A percentile compares a stretch with the other conserved stretches of the same genome.
phyloP scores from a whole-genome alignment of 2,329 filamentous ascomycete genomes.

The Periconia digitata region DNA sequence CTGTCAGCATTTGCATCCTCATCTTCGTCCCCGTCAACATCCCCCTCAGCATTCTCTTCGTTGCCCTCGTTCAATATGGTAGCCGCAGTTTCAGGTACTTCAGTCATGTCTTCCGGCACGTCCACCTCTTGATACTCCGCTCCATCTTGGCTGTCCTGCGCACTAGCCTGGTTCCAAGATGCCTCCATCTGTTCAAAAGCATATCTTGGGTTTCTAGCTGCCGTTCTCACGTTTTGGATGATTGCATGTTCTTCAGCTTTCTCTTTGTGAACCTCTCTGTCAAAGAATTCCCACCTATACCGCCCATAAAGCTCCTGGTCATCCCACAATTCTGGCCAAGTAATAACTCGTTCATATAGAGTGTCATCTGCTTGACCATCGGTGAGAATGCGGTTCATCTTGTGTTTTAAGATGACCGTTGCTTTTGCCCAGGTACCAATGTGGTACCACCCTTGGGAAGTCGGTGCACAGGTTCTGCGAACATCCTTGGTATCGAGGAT shows the following conservation, averaged over 20 bases:
- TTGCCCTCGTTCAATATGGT: constrained; percentile 24
- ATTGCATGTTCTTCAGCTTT: constrained; percentile 33
- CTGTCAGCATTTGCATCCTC: constrained; percentile 15
- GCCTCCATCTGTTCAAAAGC: constrained; percentile 36
- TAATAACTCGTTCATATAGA: constrained; percentile 32
- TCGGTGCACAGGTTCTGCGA: constrained; percentile 46
- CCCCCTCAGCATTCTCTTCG: constrained; percentile 12
- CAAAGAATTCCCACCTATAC: constrained; percentile 30
- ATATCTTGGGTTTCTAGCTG: constrained; percentile 36
- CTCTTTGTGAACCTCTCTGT: constrained; percentile 23
- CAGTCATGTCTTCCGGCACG: constrained; percentile 34
- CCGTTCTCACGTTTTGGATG: constrained; percentile 35
- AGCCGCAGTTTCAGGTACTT: constrained; percentile 29
- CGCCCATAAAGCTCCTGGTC: constrained; percentile 31
- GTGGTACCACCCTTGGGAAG: constrained; percentile 77
- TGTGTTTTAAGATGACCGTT: constrained; percentile 84
- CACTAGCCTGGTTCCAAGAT: constrained; percentile 2
- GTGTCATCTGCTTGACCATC: constrained; percentile 35
- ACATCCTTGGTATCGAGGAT: constrained; percentile 66
- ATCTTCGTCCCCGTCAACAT: constrained; percentile 15
- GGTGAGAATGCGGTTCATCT: constrained; percentile 58
- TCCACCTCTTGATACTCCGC: constrained; percentile 22
- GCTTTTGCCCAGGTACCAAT: constrained; percentile 81
- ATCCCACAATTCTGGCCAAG: constrained; percentile 39
- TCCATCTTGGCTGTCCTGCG: constrained; percentile 13